Base-by-base conservation (phyloP, 2,329 filamentous ascomycete genomes). In the Aspergillus floridensis region DNA sequence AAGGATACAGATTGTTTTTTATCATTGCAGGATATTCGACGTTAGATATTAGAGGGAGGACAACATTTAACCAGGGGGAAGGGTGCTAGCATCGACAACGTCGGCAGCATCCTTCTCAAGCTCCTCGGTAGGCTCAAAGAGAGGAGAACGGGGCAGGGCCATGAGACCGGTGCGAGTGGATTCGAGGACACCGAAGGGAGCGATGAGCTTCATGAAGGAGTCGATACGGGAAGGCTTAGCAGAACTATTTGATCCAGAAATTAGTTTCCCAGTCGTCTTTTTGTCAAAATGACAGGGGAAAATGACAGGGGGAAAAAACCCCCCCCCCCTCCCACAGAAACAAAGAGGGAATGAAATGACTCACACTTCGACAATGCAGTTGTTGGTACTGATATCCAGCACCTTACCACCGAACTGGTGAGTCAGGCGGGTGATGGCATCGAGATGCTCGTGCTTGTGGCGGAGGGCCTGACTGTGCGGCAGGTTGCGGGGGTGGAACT, bases 401-500 rank as follows among this genome's bases (percentile, higher is more conserved):
- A 99, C 91, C 81, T 99, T 99, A 65, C 95, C 95, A 59, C 93
- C 93, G 71, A 99, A 99, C 73, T 99, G 95, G 80, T 99, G 95
- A 19, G 93, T 89, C 74, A 99, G 87, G 78, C 96, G 95, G 58
- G 95, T 99, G 72, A 99, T 96, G 59, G 90, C 92, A 81, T 93
- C 91, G 68, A 99, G 79, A 82, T 99, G 95, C 81, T 98, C 92
- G 76, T 98, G 93, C 83, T 99, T 99, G 79, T 97, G 91, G 73
- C 95, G 86, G 71, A 99, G 81, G 16, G 93, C 95, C 80, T 99
- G 88, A 70, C 90, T 96, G 58, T 88, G 85, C 53, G 91, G 90
- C 66, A 99, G 81, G 70, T 90, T 90, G 76, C 88, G 91, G 2
- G 95, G 95, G 76, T 99, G 95, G 79, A 92, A 99, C 76, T 96